A percentile compares a stretch with the other conserved stretches of the same genome.
These are phyloP conservation scores for Pyricularia sp. DNA, from an alignment of 2,329 filamentous ascomycete genomes.

Conservation along the genomic window DNA sequence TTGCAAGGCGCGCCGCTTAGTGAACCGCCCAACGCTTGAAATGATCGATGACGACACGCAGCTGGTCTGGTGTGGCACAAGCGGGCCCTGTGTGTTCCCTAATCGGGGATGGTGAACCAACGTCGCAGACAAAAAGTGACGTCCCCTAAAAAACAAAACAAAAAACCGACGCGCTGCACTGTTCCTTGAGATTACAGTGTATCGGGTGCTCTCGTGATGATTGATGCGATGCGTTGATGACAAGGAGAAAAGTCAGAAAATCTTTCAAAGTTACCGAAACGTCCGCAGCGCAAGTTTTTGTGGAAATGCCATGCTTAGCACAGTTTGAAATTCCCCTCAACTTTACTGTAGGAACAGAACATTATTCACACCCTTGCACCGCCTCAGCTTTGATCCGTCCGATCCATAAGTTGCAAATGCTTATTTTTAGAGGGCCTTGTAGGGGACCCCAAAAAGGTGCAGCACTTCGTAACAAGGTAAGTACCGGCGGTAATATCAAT, in stretches of 20 bases:
- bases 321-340: not conserved
- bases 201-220: not conserved
- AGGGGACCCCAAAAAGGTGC: not conserved
- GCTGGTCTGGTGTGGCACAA: not conserved
- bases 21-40: not conserved
- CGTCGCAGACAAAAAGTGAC: not conserved
- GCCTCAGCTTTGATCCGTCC: not conserved
- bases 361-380: not conserved
- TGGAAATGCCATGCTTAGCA: not conserved
- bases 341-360: not conserved
- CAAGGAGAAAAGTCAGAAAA: not conserved
- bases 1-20: not conserved
- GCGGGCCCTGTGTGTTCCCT: not conserved
- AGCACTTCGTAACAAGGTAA: too few relatives aligned
- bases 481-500: too few relatives aligned
- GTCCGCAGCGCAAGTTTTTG: not conserved
- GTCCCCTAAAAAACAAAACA: not conserved
- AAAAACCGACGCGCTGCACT: not conserved
- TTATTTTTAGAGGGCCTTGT: not conserved
- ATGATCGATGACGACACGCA: slow-evolving; percentile 7
- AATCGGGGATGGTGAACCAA: not conserved
- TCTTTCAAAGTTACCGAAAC: not conserved
- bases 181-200: not conserved
- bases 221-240: not conserved
- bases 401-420: not conserved